phyloP scores from a whole-genome alignment of 495 filamentous ascomycete genomes.

The Neurospora sp. region DNA sequence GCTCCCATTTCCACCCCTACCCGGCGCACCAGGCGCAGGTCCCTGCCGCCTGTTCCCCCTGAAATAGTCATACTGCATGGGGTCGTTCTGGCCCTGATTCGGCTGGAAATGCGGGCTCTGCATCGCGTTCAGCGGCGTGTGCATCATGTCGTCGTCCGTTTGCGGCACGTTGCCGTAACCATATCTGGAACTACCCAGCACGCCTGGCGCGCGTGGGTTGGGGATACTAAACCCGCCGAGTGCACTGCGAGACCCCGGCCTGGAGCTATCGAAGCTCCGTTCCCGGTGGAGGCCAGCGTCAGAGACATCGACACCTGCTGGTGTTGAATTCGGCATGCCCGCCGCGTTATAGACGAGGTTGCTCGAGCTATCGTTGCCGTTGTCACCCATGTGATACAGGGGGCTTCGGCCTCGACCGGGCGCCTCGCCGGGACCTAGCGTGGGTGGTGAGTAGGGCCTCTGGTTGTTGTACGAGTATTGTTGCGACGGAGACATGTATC shows the following conservation, averaged over 20 bases:
- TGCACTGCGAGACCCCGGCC: not conserved
- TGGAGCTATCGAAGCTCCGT: constrained; percentile 19
- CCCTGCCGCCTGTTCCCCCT: constrained; percentile 8
- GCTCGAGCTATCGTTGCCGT: constrained; percentile 35
- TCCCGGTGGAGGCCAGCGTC: constrained; percentile 19
- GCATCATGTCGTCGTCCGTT: constrained; percentile 26
- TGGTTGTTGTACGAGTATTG: constrained; percentile 9
- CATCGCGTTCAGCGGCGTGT: constrained; percentile 12
- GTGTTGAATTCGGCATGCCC: constrained; percentile 27
- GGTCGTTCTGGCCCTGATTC: constrained; percentile 8
- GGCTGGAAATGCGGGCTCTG: not conserved
- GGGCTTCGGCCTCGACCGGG: constrained; percentile 23
- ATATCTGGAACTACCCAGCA: constrained; percentile 41
- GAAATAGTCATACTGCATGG: constrained; percentile 28
- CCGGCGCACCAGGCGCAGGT: constrained; percentile 10
- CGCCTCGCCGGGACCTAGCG: constrained; percentile 5
- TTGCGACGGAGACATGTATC: constrained; percentile 9
- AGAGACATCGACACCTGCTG: constrained; percentile 12
- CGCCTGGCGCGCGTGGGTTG: constrained; percentile 25
- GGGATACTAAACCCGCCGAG: constrained; percentile 5
- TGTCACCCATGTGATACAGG: constrained; percentile 31
- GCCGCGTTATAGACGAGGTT: constrained; percentile 34
- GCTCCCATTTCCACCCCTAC: not conserved
- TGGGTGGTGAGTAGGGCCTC: constrained; percentile 4
- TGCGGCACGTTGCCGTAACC: constrained; percentile 46